Evolutionary conservation across 495 filamentous ascomycete species (phyloP).

Genomic region (Penicillium ochrochloron): DNA sequence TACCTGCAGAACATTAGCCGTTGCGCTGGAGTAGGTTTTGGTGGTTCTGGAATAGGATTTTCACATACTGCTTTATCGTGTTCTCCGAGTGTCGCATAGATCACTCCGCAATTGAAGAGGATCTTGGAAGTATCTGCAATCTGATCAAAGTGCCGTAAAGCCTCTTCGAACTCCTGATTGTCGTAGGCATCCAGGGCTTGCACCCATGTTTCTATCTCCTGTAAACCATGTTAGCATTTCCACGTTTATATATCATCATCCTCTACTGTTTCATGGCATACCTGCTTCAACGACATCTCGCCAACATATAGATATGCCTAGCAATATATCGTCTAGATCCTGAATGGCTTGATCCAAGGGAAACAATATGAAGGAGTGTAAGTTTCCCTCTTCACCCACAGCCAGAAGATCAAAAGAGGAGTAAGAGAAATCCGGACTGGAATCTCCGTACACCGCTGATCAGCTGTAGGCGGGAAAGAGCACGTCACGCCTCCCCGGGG

Average conservation of each 20-base stretch:
- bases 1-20: slow-evolving; percentile 59
- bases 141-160: slow-evolving; percentile 77
- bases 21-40: not conserved
- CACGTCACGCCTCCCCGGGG: slow-evolving; percentile 11
- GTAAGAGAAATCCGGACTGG: slow-evolving; percentile 9
- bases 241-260: not conserved
- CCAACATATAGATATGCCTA: not conserved
- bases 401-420: not conserved
- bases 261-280: slow-evolving; percentile 17
- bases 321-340: not conserved
- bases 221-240: slow-evolving; percentile 30
- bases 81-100: slow-evolving; percentile 95
- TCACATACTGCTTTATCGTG: slow-evolving; percentile 88
- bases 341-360: slow-evolving; percentile 6
- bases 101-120: slow-evolving; percentile 97
- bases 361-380: not conserved
- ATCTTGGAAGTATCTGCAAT: slow-evolving; percentile 99
- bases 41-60: slow-evolving; percentile 15
- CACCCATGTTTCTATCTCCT: slow-evolving; percentile 99
- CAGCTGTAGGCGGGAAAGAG: slow-evolving; percentile 5
- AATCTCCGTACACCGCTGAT: slow-evolving; percentile 20
- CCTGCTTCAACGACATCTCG: slow-evolving; percentile 50
- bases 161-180: slow-evolving; percentile 91
- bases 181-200: slow-evolving; percentile 90
- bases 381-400: not conserved